A percentile compares a stretch with the other conserved stretches of the same genome.
These are phyloP conservation scores for Eimeria brunetti DNA, from an alignment of 169 alveolate species.

Conservation along the genomic window DNA sequence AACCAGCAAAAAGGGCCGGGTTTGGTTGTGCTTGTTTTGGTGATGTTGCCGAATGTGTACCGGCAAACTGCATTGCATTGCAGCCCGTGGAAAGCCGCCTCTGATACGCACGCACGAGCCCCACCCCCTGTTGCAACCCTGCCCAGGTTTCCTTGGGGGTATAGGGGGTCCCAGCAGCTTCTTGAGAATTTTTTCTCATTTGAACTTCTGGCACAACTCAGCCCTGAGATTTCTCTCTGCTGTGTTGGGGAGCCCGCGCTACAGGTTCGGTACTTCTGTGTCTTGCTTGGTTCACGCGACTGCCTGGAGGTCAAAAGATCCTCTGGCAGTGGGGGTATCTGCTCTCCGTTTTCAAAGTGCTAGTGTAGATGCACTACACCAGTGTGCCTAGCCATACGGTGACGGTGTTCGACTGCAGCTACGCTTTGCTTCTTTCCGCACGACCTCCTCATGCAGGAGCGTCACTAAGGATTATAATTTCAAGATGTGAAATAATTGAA, in stretches of 20 bases:
- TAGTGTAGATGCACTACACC: neutral
- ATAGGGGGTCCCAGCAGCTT: neutral
- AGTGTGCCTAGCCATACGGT: neutral
- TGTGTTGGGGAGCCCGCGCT: neutral
- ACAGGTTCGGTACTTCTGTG: too few species aligned
- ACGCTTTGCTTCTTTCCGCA: neutral
- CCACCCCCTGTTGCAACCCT: neutral
- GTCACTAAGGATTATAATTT: neutral
- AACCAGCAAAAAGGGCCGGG: neutral
- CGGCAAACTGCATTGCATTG: neutral
- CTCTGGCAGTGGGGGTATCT: neutral
- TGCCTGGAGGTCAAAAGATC: neutral
- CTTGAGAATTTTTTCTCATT: neutral
- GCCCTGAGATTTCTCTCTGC: neutral
- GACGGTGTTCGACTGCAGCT: neutral
- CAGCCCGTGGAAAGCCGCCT: neutral
- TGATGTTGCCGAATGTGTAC: neutral
- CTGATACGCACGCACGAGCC: neutral
- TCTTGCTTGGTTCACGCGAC: neutral
- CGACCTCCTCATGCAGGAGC: neutral
- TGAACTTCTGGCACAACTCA: neutral
- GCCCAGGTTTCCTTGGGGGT: neutral
- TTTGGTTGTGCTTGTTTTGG: too few species aligned
- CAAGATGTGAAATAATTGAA: too few species aligned
- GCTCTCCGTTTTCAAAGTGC: neutral